phyloP scores from a whole-genome alignment of 2,329 filamentous ascomycete species.

The Sphaerulina vaccinii region DNA sequence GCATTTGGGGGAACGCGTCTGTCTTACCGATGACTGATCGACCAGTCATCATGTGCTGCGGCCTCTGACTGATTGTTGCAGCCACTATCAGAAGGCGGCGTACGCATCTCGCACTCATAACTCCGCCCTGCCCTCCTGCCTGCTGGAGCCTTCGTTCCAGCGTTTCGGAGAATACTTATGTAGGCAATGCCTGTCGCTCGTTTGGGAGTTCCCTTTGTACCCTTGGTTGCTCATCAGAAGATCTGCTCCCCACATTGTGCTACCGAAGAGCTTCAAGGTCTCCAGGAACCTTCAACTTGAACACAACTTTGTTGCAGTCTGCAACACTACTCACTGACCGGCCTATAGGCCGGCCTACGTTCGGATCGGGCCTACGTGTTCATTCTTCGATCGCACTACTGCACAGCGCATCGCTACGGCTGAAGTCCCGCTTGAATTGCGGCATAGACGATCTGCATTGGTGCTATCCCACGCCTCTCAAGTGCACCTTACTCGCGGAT shows the following conservation, averaged over 20 bases:
- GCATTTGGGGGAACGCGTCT: background rate
- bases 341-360: constrained; percentile 10
- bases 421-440: constrained; percentile 16
- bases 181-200: constrained; percentile 1
- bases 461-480: constrained; percentile 21
- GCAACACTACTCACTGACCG: constrained; percentile 3
- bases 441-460: constrained; percentile 13
- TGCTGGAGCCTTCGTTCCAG: background rate
- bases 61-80: constrained; percentile 14
- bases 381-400: constrained; percentile 20
- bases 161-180: constrained; percentile 5
- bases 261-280: constrained; percentile 1
- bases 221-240: background rate
- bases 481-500: constrained; percentile 11
- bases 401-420: constrained; percentile 15
- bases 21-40: constrained; percentile 14
- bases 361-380: constrained; percentile 16
- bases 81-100: constrained; percentile 6
- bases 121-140: constrained; percentile 1
- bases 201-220: background rate
- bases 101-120: constrained; percentile 3
- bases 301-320: background rate
- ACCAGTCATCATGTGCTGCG: constrained; percentile 1
- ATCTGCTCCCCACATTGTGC: background rate
- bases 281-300: constrained; percentile 3